Evolutionary conservation across 2,329 filamentous ascomycete genomes (phyloP), one percentile per base, ranked within the genome.

Genomic region (Claviceps lovelessii): DNA sequence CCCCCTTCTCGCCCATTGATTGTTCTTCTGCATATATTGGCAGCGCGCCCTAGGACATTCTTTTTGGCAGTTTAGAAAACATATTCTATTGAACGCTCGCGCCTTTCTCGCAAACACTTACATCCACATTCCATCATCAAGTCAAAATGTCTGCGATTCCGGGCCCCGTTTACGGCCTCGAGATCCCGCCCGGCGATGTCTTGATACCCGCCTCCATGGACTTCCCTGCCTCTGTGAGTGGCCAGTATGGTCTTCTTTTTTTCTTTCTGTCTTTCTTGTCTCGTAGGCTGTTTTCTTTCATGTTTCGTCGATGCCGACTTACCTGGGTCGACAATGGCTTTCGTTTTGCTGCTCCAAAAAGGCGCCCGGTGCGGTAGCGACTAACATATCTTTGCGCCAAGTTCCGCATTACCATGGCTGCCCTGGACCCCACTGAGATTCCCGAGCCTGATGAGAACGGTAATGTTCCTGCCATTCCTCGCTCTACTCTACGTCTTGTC

Each of bases 341-440:
- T 51, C n/a, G 41, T 11, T 11, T 49, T 33, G 9, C 37, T 39
- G 10, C 28, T 39, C 3, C 9, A 28, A 19, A 28, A 19, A 37
- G 5, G 39, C 42, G 31, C 23, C 29, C 42, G 31, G 5, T 50
- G 39, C 59, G 58, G 10, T 10, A 37, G 23, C 11, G 59, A 58
- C 68, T 71, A 59, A 73, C 58, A 60, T 39, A n/a, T 35, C 47
- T 52, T 51, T 51, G 39, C 54, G 45, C 33, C 65, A 95, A 95
- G 90, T 94, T 96, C 75, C 89, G 89, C 70, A 89, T 98, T 67
- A 97, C 90, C 65, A 98, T 98, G 93, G 93, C 94, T 65, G 93
- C 93, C 61, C 85, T 98, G 69, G 91, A 98, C 69, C 93, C 93
- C 56, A 89, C 82, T 65, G 87, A 87, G 64, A 77, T 82, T 63